Base-by-base conservation (phyloP, 441 rosid genomes). In the Syzygium syzygioides region DNA sequence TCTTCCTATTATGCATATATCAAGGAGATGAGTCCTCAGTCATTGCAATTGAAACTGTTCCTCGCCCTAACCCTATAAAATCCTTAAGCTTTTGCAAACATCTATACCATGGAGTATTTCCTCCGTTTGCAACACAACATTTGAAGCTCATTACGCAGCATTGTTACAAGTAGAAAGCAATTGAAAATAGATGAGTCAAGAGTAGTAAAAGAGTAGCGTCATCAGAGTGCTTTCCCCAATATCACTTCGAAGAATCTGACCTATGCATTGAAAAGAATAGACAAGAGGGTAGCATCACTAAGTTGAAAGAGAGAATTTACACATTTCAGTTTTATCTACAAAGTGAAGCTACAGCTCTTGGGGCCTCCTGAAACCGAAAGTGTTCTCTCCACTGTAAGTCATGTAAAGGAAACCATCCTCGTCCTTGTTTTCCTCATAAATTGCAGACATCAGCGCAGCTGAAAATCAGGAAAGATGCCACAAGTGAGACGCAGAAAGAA, bases 341-440 rank as follows among this genome's bases (percentile, higher is more conserved):
- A 53, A 60, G 54, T 4, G 62, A 64, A 17, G n/a, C 68, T 68
- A 85, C 85, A 83, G 89, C 88, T 55, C 71, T 85, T 83, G 90
- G 62, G 14, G 34, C 17, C 26, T 28, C 52, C 26, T 26, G 3
- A 86, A 93, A 60, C 97, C 97, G 23, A 94, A 95, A 71, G 96
- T 94, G 91, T 94, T 95, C 89, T 95, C 97, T 88, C 97, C 96
- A 87, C 95, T 95, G 92, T 95, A 95, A 64, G 95, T 93, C 95
- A 94, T 93, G 93, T 95, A 95, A 79, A 95, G 96, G 91, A 95
- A 95, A 18, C 96, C 96, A 80, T 95, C 97, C 90, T 94, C 96
- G 60, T 94, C 96, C 87, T 93, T 94, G 90, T 95, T 93, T 85
- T 94, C 96, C 89, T 94, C 96, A 13, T 94, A 94, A 79, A 94